Conservation (phyloP, 305 asterid species). For the Fraxinus dipetala region DNA sequence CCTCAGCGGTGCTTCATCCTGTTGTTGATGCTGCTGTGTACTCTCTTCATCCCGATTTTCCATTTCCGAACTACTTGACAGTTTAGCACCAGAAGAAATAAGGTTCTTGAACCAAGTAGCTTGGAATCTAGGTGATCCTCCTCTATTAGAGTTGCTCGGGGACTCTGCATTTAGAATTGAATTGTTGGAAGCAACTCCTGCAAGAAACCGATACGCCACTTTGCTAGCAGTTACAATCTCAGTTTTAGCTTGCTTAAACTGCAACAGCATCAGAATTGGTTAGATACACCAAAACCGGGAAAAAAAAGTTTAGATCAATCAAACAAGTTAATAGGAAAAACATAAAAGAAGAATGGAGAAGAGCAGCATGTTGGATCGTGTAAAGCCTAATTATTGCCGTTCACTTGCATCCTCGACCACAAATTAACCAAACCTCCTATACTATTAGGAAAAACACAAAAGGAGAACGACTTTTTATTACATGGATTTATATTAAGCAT, state of each 20-base stretch:
- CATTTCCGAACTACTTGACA: constrained; percentile 56
- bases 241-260: constrained; percentile 93
- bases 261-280: constrained; percentile 29
- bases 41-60: constrained; percentile 39
- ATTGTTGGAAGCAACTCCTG: constrained; percentile 68
- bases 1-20: constrained; percentile 22
- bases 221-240: constrained; percentile 92
- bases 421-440: neutral
- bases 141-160: constrained; percentile 54
- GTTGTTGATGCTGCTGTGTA: constrained; percentile 32
- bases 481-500: neutral
- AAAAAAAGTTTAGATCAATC: neutral
- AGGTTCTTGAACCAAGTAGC: constrained; percentile 79
- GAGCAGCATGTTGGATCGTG: neutral
- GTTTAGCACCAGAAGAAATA: constrained; percentile 57
- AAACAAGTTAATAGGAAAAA: neutral
- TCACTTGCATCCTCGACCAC: neutral
- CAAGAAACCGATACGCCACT: constrained; percentile 77
- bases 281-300: neutral
- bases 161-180: constrained; percentile 47
- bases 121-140: constrained; percentile 68
- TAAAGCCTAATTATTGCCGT: neutral
- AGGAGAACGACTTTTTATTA: neutral
- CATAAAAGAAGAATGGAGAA: neutral
- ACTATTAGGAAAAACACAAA: neutral